Evolutionary conservation across 306 rosid genomes (phyloP).

Genomic region (Dalbergia oliveri): DNA sequence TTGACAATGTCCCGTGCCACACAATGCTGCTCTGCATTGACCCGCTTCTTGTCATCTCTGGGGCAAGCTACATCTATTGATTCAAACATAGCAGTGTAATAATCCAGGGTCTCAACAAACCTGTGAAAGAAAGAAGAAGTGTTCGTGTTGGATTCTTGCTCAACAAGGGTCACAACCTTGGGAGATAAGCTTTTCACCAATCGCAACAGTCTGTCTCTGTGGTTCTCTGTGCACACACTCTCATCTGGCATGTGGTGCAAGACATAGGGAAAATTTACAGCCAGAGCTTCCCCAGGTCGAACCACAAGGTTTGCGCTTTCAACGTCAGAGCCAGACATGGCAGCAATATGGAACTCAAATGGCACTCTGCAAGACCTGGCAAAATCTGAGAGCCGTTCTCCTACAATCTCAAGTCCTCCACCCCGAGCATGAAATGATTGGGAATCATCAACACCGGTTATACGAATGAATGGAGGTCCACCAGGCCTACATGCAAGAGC

Average conservation of each 20-base stretch:
- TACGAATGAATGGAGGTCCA: conserved; percentile 70
- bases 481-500: conserved; percentile 69
- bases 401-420: conserved; percentile 82
- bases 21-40: conserved; percentile 80
- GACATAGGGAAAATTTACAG: conserved; percentile 76
- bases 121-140: conserved; percentile 75
- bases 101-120: conserved; percentile 74
- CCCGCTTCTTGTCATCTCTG: conserved; percentile 68
- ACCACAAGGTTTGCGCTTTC: conserved; percentile 49
- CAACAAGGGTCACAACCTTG: conserved; percentile 79
- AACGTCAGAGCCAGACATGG: conserved; percentile 76
- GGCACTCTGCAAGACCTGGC: conserved; percentile 64
- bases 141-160: conserved; percentile 95
- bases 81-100: conserved; percentile 87
- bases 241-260: conserved; percentile 97
- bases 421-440: conserved; percentile 89
- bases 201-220: conserved; percentile 81
- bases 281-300: conserved; percentile 74
- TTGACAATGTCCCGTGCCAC: conserved; percentile 93
- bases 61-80: conserved; percentile 68
- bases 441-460: conserved; percentile 88
- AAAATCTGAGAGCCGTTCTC: conserved; percentile 53
- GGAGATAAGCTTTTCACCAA: conserved; percentile 82
- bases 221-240: conserved; percentile 86
- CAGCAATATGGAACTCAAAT: conserved; percentile 78